Evolutionary conservation across 331 rosid species (phyloP), one percentile per base, ranked within the genome.

Genomic region (Quercus lobata): DNA sequence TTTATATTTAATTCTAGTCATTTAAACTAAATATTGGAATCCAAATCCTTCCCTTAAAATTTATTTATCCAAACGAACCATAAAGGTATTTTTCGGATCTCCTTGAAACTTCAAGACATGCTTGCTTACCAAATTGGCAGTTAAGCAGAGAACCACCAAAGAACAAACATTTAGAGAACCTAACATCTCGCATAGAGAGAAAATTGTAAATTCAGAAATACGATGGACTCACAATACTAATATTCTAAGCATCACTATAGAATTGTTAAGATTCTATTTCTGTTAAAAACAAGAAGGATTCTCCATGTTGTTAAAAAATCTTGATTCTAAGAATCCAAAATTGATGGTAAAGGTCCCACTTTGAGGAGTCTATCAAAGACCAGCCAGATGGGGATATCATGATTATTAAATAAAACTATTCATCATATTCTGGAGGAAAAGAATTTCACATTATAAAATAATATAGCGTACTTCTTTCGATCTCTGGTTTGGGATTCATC

Each of bases 401-500:
- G 22, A 68, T 44, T 52, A n/a, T 27, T 37, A 37, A 52, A 68
- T 2, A 73, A 65, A 24, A 1, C 1, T 14, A 37, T 11, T 63
- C 71, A 65, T 74, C 19, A 22, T 0, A 14, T 53, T 19, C 10
- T 55, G 21, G 32, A 69, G 57, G 49, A 74, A 61, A 69, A 73
- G 72, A 69, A 27, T 63, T 37, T 84, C 79, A 71, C 2, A 6
- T 57, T 76, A 80, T 81, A 81, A 65, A 72, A 22, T 62, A 69
- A 35, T 24, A 68, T 24, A 68, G 30, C 81, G 19, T 87, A 83
- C 91, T 72, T 85, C 90, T 83, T 91, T 58, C 82, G 81, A 57
- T 84, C 85, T 71, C 44, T 88, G 12, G 17, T 53, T 74, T 83
- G 86, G 73, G 83, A 57, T 41, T 84, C 92, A 18, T 87, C 90